A percentile compares a stretch with the other conserved stretches of the same genome.
These are phyloP conservation scores for Monilinia fructicola DNA, from an alignment of 2,329 filamentous ascomycete genomes.

Conservation along the genomic window DNA sequence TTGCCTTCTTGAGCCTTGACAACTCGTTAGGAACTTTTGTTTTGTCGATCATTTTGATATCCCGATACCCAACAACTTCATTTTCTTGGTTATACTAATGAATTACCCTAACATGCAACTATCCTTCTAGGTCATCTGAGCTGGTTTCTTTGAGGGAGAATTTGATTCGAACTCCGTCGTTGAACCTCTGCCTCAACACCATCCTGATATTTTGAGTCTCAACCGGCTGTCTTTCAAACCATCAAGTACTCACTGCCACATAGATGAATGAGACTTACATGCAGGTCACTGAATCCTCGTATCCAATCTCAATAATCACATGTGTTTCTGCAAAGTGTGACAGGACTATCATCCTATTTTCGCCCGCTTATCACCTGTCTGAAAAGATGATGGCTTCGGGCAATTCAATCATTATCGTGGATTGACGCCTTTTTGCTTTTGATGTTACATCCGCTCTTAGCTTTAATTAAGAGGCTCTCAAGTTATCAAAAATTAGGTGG, in stretches of 20 bases:
- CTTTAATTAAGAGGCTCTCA: neutral
- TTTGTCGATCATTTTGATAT: neutral
- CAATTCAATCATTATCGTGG: conserved; percentile 20
- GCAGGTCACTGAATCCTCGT: conserved; percentile 13
- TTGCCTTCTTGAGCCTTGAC: neutral
- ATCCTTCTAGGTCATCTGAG: conserved; percentile 3
- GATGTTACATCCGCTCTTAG: conserved; percentile 10
- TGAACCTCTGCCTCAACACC: neutral
- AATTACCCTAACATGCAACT: neutral
- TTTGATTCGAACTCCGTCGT: neutral
- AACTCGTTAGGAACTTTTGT: neutral
- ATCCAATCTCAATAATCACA: conserved; percentile 8
- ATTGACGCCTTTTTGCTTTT: conserved; percentile 6
- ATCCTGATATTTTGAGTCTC: neutral
- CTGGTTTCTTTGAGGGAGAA: neutral
- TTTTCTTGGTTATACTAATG: conserved; percentile 11
- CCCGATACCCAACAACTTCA: neutral
- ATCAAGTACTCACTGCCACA: neutral
- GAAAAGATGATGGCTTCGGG: conserved; percentile 7
- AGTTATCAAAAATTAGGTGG: neutral
- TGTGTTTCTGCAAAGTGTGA: conserved; percentile 2
- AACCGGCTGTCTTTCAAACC: neutral
- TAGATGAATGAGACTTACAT: neutral
- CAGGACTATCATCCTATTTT: conserved; percentile 14
- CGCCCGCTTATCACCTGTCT: neutral